Conservation (phyloP, 2,329 filamentous ascomycete genomes). For the Colletotrichum musae region DNA sequence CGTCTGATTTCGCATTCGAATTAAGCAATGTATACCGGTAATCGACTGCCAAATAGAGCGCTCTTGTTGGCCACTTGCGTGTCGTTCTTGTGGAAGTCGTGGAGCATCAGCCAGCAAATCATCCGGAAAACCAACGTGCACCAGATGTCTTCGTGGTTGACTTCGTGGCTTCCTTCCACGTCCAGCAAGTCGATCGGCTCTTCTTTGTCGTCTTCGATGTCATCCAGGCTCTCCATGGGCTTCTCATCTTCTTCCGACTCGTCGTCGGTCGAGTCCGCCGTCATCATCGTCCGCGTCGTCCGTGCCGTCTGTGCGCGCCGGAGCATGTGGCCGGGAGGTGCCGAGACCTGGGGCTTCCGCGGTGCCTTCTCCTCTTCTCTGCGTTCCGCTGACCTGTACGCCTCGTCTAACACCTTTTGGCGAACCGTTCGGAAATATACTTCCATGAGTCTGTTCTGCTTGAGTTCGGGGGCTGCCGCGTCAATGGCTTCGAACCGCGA, state of each 20-base stretch:
- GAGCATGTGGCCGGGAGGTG: slow-evolving; percentile 8
- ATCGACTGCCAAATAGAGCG: slow-evolving; percentile 67
- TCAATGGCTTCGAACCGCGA: slow-evolving; percentile 62
- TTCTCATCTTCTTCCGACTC: neutral
- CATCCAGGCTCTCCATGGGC: neutral
- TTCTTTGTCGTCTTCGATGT: slow-evolving; percentile 22
- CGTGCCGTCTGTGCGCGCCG: slow-evolving; percentile 7
- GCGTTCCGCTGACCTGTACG: slow-evolving; percentile 48
- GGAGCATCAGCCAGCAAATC: slow-evolving; percentile 71
- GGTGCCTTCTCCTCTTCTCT: slow-evolving; percentile 32
- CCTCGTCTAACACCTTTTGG: slow-evolving; percentile 54
- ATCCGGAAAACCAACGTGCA: slow-evolving; percentile 69
- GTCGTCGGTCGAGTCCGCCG: slow-evolving; percentile 1
- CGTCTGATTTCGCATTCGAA: no score
- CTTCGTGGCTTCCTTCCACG: neutral
- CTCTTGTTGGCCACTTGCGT: slow-evolving; percentile 64
- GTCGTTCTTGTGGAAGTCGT: slow-evolving; percentile 70
- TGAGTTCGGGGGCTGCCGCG: slow-evolving; percentile 61
- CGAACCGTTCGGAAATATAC: slow-evolving; percentile 66
- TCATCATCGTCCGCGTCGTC: slow-evolving; percentile 9
- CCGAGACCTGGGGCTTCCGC: neutral
- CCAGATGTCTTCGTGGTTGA: slow-evolving; percentile 63
- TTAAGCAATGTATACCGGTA: slow-evolving; percentile 67
- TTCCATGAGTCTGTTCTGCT: slow-evolving; percentile 65
- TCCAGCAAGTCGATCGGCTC: neutral